Base-by-base conservation (phyloP, 2,329 filamentous ascomycete species). In the Apiospora phragmitis region DNA sequence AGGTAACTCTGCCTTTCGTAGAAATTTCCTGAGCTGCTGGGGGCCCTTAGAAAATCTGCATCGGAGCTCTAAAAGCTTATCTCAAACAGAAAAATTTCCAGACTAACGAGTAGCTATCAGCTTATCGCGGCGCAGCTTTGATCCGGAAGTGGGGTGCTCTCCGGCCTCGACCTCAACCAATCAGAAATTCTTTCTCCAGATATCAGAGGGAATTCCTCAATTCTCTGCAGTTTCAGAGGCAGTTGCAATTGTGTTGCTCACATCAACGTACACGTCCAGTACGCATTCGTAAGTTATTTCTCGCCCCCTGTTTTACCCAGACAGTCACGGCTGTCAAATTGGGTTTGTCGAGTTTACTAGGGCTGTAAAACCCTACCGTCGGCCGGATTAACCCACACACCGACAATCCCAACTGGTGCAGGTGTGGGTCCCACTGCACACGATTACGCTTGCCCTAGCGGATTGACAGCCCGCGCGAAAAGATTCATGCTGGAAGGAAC, bases 401-500 rank as follows among this genome's bases (percentile, higher is more conserved):
- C 55, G 55, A 69, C 35, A 69, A 38, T 62, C 41, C 68, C 38
- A 69, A 55, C 68, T 55, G 67, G 67, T 68, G 67, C 67, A 26
- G 35, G 43, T 24, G 67, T 68, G 67, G 67, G 67, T 68, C 67
- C 65, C 67, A 55, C 67, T 68, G 67, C 67, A 68, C 67, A 51
- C 67, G 67, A 68, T 68, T 68, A 38, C 43, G 35, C 67, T 68
- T 68, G 67, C 67, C 67, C 67, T 68, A 68, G 67, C 67, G 45
- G 67, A 67, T 68, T 68, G 43, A 49, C 67, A 42, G 65, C 67
- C 45, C 26, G 45, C 66, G 66, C 67, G 67, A 68, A 68, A 68
- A 68, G 67, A 68, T 68, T 51, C 45, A 45, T 51, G 67, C 35
- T 26, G 35, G 43, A 68, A 68, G 67, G 29, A 51, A 68, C 67